phyloP scores from a whole-genome alignment of 2,329 filamentous ascomycete genomes.

The Neofusicoccum ribis region DNA sequence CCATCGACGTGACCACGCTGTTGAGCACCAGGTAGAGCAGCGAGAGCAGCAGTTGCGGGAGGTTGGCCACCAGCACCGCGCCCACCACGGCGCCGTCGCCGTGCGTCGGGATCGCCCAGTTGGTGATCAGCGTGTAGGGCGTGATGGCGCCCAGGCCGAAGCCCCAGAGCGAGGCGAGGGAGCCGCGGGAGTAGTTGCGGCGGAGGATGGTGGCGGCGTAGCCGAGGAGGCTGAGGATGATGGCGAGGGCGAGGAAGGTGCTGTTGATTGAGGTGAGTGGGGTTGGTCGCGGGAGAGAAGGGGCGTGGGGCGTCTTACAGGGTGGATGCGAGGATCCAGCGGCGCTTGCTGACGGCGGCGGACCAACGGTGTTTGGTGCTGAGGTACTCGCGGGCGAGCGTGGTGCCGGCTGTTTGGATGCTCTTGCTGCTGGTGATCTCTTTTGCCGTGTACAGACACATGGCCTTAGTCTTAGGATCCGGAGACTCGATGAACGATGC shows the following conservation, averaged over 20 bases:
- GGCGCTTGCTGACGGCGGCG: background rate
- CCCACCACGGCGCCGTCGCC: background rate
- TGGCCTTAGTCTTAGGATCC: constrained; percentile 20
- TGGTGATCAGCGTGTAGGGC: background rate
- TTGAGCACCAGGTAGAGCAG: constrained; percentile 51
- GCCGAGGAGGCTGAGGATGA: background rate
- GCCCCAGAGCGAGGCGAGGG: background rate
- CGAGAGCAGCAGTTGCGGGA: constrained; percentile 50
- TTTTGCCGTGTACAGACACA: constrained; percentile 21
- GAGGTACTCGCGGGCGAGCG: background rate
- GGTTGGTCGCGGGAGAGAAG: background rate
- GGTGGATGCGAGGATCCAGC: background rate
- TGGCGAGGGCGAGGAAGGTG: background rate
- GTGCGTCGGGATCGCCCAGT: background rate
- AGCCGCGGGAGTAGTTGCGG: background rate
- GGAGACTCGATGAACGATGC: constrained; percentile 25
- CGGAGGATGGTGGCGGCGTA: background rate
- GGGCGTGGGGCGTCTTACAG: background rate
- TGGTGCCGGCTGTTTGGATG: background rate
- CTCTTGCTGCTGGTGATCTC: background rate
- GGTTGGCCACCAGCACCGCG: constrained; percentile 45
- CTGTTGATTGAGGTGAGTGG: background rate
- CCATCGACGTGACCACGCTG: constrained; percentile 48
- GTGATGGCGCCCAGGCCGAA: background rate
- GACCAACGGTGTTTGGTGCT: background rate